phyloP scores from a whole-genome alignment of 441 rosid species.

The Pelargonium fulgidum region DNA sequence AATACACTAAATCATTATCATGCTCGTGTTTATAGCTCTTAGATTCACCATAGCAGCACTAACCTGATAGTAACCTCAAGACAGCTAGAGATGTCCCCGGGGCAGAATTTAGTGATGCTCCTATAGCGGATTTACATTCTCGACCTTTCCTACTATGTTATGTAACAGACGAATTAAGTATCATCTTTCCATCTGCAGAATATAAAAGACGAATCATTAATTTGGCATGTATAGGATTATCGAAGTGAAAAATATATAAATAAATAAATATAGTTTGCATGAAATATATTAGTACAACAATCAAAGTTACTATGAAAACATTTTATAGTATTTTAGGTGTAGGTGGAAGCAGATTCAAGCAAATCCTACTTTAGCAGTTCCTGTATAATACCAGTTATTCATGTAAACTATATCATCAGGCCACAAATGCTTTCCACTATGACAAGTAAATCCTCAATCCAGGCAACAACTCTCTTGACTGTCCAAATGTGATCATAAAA shows the following conservation, averaged over 20 bases:
- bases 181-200: slow-evolving; percentile 27
- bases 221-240: slow-evolving; percentile 16
- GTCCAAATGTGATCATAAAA: background rate
- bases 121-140: too few relatives aligned
- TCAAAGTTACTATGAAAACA: background rate
- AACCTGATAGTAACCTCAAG: background rate
- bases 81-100: background rate
- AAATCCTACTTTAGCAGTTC: background rate
- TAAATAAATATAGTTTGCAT: background rate
- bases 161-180: background rate
- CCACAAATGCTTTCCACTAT: background rate
- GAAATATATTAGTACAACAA: slow-evolving; percentile 3
- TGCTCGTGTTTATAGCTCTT: background rate
- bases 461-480: background rate
- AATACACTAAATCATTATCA: background rate
- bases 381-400: background rate
- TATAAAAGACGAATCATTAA: slow-evolving; percentile 21
- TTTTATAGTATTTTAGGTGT: slow-evolving; percentile 2
- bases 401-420: background rate
- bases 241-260: background rate
- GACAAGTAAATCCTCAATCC: background rate
- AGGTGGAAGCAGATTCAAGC: slow-evolving; percentile 8
- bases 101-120: too few relatives aligned
- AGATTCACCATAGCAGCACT: background rate
- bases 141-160: too few relatives aligned